Base-by-base conservation (phyloP, 768 basidiomycete genomes). In the Lentinula edodes region DNA sequence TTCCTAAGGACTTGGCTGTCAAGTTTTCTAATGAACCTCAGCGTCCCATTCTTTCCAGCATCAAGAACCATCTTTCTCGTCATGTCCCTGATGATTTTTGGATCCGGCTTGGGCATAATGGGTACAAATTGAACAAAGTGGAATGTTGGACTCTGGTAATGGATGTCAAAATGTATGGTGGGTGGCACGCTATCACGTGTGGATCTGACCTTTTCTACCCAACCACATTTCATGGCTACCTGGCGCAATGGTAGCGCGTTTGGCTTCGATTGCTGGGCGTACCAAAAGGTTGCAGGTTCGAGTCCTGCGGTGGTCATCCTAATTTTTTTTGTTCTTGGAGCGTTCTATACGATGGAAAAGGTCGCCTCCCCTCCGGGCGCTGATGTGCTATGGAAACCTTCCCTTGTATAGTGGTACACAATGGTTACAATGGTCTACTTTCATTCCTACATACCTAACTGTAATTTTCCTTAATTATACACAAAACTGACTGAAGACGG, bases 201-300 rank as follows among this genome's bases (percentile, higher is more conserved):
- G 28, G 23, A 23, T 23, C 23, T 23, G 38, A 38, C 1, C 5
- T 38, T 38, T 38, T 38, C 38, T 12, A 7, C 38, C 12, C 38
- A 23, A 23, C 3, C 3, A 23, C 2, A 28, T 39, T 13, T 8
- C 3, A 78, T 73, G 86, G 84, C 83, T 86, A 83, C 87, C 87
- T 91, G 78, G 89, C 89, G 87, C 89, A 91, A 91, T 90, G 89
- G 89, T 90, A 91, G 89, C 89, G 89, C 89, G 88, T 91, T 89
- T 90, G 89, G 89, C 89, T 91, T 91, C 89, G 88, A 89, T 82
- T 68, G 86, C 85, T 78, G 65, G 32, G 38, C 58, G 77, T 64
- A 91, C 89, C 90, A 90, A 90, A 88, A 91, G 90, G 90, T 87
- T 91, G 90, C 89, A 91, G 90, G 90, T 91, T 91, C 90, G 89